Percentiles rank a stretch among this genome's conserved stretches.
phyloP scores from a whole-genome alignment of 139 green algal species.

The Deuterostichococcus epilithicus region DNA sequence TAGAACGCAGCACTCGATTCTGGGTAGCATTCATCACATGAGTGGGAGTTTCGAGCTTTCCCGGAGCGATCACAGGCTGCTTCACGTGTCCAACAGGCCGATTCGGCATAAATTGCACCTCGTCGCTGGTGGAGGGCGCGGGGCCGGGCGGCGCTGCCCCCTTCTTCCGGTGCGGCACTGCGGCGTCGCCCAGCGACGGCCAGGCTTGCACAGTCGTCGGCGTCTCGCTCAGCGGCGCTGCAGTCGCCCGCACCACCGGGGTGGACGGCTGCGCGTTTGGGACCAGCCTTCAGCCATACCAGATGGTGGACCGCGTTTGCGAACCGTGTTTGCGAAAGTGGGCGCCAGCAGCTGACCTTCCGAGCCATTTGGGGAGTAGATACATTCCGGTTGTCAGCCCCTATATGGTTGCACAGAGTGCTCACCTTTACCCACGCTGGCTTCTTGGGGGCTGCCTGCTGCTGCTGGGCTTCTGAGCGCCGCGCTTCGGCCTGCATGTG shows the following conservation, averaged over 20 bases:
- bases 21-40: neutral
- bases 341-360: no score
- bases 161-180: slow-evolving; percentile 66
- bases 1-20: neutral
- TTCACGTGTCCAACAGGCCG: no score
- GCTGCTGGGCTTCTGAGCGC: neutral
- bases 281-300: no score
- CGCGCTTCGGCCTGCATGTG: no score
- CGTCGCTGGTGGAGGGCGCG: neutral
- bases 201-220: slow-evolving; percentile 33
- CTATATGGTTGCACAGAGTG: no score
- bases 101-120: neutral
- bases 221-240: slow-evolving; percentile 9
- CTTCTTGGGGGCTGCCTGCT: neutral
- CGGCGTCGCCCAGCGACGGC: slow-evolving; percentile 75
- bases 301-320: no score
- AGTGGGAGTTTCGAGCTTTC: no score
- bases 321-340: no score
- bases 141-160: neutral
- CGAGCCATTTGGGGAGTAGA: no score
- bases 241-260: neutral
- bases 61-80: no score
- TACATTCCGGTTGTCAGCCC: no score
- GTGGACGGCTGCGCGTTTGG: no score
- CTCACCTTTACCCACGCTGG: neutral